A percentile compares a stretch with the other conserved stretches of the same genome.
Evolutionary conservation across 768 basidiomycete species (phyloP).

Genomic region (Suillus fuscotomentosus): DNA sequence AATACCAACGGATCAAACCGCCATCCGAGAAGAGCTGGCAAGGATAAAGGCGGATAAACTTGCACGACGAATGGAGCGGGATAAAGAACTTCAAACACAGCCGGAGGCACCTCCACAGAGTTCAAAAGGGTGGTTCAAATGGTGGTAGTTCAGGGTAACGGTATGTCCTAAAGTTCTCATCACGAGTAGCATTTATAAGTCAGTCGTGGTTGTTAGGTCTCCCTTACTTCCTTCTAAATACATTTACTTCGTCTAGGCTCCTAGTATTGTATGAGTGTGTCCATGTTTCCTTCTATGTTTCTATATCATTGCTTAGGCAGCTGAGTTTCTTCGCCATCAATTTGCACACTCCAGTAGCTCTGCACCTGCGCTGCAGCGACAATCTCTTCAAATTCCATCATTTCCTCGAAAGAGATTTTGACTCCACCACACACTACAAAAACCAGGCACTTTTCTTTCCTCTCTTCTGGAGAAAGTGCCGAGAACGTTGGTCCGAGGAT

Average conservation of each 20-base stretch:
- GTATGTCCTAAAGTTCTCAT: neutral
- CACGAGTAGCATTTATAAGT: neutral
- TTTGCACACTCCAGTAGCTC: constrained; percentile 24
- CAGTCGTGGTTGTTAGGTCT: neutral
- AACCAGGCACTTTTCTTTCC: constrained; percentile 43
- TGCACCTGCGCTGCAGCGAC: constrained; percentile 33
- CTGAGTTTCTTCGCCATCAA: constrained; percentile 7
- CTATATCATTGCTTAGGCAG: constrained; percentile 14
- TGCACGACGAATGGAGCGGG: constrained; percentile 40
- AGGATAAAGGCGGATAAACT: constrained; percentile 67
- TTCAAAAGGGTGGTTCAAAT: constrained; percentile 28
- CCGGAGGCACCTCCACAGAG: constrained; percentile 11
- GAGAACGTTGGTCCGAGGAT: constrained; percentile 21
- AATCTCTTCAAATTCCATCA: constrained; percentile 44
- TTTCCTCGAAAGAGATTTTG: constrained; percentile 58
- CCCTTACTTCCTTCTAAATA: neutral
- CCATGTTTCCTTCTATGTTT: neutral
- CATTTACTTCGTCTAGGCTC: neutral
- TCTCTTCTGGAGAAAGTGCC: constrained; percentile 21
- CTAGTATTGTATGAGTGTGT: constrained; percentile 2
- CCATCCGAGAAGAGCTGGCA: constrained; percentile 66
- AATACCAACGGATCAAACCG: constrained; percentile 64
- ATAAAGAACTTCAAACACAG: constrained; percentile 34
- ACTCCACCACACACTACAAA: constrained; percentile 69
- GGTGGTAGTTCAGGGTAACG: constrained; percentile 18